phyloP scores from a whole-genome alignment of 441 rosid species.

The Adansonia rubrostipa region DNA sequence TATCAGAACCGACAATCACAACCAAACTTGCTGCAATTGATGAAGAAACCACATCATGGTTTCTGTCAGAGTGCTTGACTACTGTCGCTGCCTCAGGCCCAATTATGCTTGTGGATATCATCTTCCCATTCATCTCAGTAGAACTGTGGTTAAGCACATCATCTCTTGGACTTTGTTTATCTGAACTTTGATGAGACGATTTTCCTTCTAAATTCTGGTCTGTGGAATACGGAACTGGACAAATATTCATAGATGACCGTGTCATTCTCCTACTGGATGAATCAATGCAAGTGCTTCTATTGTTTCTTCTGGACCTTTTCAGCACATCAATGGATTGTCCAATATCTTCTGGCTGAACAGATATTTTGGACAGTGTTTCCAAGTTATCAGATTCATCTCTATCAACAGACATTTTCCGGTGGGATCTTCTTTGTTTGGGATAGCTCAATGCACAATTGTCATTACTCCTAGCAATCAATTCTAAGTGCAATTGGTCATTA shows the following conservation, averaged over 20 bases:
- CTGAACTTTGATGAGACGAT: conserved; percentile 24
- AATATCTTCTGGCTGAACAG: conserved; percentile 24
- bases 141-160: conserved; percentile 21
- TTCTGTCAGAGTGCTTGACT: conserved; percentile 17
- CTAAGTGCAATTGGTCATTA: conserved; percentile 13
- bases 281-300: conserved; percentile 30
- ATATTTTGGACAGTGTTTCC: conserved; percentile 32
- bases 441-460: conserved; percentile 17
- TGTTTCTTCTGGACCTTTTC: conserved; percentile 35
- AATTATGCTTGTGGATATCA: conserved; percentile 16
- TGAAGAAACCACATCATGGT: conserved; percentile 21
- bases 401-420: conserved; percentile 39
- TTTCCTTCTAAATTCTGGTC: conserved; percentile 25
- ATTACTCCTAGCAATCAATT: conserved; percentile 32
- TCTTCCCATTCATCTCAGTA: conserved; percentile 8
- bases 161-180: conserved; percentile 20
- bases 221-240: not conserved
- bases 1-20: conserved; percentile 24
- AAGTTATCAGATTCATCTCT: conserved; percentile 30
- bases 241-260: conserved; percentile 28
- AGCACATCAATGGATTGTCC: conserved; percentile 25
- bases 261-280: conserved; percentile 38
- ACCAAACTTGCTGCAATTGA: conserved; percentile 26
- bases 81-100: conserved; percentile 21
- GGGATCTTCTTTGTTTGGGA: conserved; percentile 67